Evolutionary conservation across 768 basidiomycete genomes (phyloP), one percentile per base, ranked within the genome.

Genomic region (Collybia sp.): DNA sequence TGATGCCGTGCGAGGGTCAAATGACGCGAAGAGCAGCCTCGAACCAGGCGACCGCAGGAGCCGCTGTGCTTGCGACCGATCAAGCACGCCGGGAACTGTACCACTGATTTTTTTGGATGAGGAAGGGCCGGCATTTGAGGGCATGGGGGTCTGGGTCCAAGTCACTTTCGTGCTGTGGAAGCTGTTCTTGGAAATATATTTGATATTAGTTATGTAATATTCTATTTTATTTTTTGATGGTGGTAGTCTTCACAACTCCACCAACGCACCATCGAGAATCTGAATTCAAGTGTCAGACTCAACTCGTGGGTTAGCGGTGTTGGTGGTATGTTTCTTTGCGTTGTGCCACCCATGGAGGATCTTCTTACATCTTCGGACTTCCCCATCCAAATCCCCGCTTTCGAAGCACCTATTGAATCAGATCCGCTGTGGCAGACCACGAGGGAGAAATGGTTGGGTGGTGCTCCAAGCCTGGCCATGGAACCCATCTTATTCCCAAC

Each of bases 1-100:
- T n/a, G 73, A 67, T 0, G 85, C 88, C 18, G 81, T 75, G 43
- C 71, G 71, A 4, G 87, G 83, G 57, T 90, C 79, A 48, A 86
- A 88, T n/a, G 73, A 75, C 9, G 88, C 85, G 54, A 91, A 91
- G 3, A 70, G 74, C n/a, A 90, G 65, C 25, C 52, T 79, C 3
- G 84, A 78, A n/a, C 69, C 70, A 2, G 76, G 71, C 35, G 68
- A 62, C 40, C 82, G 79, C n/a, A 86, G 69, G 15, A 91, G 61
- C 36, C 88, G 82, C 12, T 65, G 57, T 11, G 68, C 65, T 59
- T 91, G 88, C 0, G 77, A 69, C 31, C 70, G 63, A 64, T 91
- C 88, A 18, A 88, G 69, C 2, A 77, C 52, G 8, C 88, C 88
- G n/a, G 85, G 84, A 13, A 61, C 60, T 3, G 72, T 57, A 31